These are phyloP conservation scores for Eutypa lata DNA, from an alignment of 2,329 filamentous ascomycete genomes.

Conservation along the genomic window DNA sequence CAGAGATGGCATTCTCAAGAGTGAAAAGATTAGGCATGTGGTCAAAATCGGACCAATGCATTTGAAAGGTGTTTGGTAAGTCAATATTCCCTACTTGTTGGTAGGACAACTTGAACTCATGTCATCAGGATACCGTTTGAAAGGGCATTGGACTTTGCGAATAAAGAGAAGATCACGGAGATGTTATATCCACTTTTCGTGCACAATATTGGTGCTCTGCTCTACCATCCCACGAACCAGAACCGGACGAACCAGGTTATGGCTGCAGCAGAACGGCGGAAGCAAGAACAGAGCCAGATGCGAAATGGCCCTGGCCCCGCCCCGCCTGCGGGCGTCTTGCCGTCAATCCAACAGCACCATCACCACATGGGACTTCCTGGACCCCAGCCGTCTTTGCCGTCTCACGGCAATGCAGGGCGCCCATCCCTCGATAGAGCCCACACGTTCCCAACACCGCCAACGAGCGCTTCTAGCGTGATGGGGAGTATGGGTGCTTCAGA, in stretches of 20 bases:
- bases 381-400: slow-evolving; percentile 53
- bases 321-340: slow-evolving; percentile 49
- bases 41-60: slow-evolving; percentile 99
- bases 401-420: slow-evolving; percentile 70
- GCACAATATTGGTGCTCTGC: slow-evolving; percentile 88
- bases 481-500: slow-evolving; percentile 70
- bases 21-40: slow-evolving; percentile 93
- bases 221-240: slow-evolving; percentile 92
- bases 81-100: not conserved
- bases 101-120: not conserved
- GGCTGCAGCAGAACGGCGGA: slow-evolving; percentile 76
- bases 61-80: slow-evolving; percentile 91
- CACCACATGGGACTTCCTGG: slow-evolving; percentile 59
- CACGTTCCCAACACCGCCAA: slow-evolving; percentile 90
- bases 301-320: slow-evolving; percentile 53
- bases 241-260: slow-evolving; percentile 80
- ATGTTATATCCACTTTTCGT: slow-evolving; percentile 93
- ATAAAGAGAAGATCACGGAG: slow-evolving; percentile 99
- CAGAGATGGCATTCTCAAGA: slow-evolving; percentile 94
- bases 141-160: slow-evolving; percentile 94
- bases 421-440: slow-evolving; percentile 81
- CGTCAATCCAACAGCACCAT: slow-evolving; percentile 66
- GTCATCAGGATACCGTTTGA: slow-evolving; percentile 87
- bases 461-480: slow-evolving; percentile 85
- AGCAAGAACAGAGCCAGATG: slow-evolving; percentile 66